Percentiles rank a stretch among this genome's conserved stretches.
These are phyloP conservation scores for Nakaseomyces nivariensis DNA, from an alignment of 1,139 yeast species.

Conservation along the genomic window DNA sequence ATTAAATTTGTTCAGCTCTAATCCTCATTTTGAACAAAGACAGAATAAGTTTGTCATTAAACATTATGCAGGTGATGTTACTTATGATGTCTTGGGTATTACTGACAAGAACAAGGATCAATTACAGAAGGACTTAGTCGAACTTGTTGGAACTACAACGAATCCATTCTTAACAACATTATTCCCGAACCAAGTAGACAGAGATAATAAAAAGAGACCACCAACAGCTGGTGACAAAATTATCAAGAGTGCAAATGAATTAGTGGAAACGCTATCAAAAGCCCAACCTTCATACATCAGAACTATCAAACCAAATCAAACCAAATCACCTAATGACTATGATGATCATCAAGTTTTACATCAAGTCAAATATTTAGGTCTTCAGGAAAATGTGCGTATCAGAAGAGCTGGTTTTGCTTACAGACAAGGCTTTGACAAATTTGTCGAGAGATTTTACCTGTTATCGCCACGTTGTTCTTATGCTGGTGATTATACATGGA, in stretches of 20 bases:
- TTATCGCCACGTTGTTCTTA: constrained; percentile 85
- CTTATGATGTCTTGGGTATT: constrained; percentile 82
- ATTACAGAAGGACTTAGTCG: constrained; percentile 77
- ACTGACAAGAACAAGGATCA: constrained; percentile 97
- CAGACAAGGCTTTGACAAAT: constrained; percentile 92
- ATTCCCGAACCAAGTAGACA: constrained; percentile 70
- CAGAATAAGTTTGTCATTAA: constrained; percentile 81
- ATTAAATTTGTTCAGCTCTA: constrained; percentile 70
- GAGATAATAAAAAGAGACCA: constrained; percentile 72
- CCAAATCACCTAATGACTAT: constrained; percentile 86
- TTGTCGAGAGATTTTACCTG: constrained; percentile 90
- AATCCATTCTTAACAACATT: constrained; percentile 56
- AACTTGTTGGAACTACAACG: constrained; percentile 61
- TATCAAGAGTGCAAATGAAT: constrained; percentile 78
- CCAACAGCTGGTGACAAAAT: constrained; percentile 98
- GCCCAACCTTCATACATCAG: constrained; percentile 94
- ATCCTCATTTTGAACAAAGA: constrained; percentile 85
- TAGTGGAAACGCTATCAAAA: constrained; percentile 80
- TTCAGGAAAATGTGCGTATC: constrained; percentile 93
- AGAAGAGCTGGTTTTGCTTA: constrained; percentile 99
- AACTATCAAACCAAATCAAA: constrained; percentile 95
- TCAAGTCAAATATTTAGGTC: constrained; percentile 90
- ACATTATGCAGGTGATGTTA: constrained; percentile 98
- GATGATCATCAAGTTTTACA: constrained; percentile 85
- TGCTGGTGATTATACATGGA: constrained; percentile 97